A percentile compares a stretch with the other conserved stretches of the same genome.
These are phyloP conservation scores for Ustilago cynodontis DNA, from an alignment of 1,284 basidiomycete species.

Conservation along the genomic window DNA sequence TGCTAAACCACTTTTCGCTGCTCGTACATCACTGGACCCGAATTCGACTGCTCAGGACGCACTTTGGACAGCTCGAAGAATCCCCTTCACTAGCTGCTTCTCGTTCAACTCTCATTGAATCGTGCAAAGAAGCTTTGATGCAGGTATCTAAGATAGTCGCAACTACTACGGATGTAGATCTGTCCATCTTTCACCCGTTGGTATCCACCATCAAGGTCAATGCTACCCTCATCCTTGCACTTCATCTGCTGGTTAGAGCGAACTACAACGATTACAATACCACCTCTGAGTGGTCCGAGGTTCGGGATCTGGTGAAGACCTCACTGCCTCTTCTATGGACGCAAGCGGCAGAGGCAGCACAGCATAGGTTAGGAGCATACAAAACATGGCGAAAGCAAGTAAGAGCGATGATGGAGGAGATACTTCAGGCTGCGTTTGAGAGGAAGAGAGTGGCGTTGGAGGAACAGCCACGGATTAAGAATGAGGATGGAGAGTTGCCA, in stretches of 20 bases:
- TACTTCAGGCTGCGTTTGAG: conserved; percentile 28
- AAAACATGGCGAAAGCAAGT: conserved; percentile 20
- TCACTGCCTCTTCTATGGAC: conserved; percentile 43
- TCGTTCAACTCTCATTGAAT: conserved; percentile 20
- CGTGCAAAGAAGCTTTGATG: conserved; percentile 33
- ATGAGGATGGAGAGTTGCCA: conserved; percentile 27
- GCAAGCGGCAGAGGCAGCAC: conserved; percentile 13
- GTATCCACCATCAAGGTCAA: conserved; percentile 30
- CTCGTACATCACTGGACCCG: conserved; percentile 46
- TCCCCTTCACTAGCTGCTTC: conserved; percentile 15
- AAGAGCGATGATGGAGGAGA: conserved; percentile 34
- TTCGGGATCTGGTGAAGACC: conserved; percentile 22
- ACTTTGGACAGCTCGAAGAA: conserved; percentile 22
- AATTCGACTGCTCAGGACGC: conserved; percentile 35
- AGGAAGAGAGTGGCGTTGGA: conserved; percentile 23
- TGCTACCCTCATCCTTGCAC: conserved; percentile 34
- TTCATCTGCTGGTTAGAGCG: conserved; percentile 25
- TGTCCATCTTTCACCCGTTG: conserved; percentile 46
- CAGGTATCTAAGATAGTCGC: conserved; percentile 38
- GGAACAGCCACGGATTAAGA: conserved; percentile 28
- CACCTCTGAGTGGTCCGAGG: conserved; percentile 15
- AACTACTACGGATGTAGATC: conserved; percentile 31
- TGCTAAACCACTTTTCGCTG: conserved; percentile 35
- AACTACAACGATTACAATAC: conserved; percentile 27
- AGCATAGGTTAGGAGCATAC: conserved; percentile 15